Percentiles rank a stretch among this genome's conserved stretches.
These are phyloP conservation scores for Ophiorrhiza pumila DNA, from an alignment of 257 asterid species.

Conservation along the genomic window DNA sequence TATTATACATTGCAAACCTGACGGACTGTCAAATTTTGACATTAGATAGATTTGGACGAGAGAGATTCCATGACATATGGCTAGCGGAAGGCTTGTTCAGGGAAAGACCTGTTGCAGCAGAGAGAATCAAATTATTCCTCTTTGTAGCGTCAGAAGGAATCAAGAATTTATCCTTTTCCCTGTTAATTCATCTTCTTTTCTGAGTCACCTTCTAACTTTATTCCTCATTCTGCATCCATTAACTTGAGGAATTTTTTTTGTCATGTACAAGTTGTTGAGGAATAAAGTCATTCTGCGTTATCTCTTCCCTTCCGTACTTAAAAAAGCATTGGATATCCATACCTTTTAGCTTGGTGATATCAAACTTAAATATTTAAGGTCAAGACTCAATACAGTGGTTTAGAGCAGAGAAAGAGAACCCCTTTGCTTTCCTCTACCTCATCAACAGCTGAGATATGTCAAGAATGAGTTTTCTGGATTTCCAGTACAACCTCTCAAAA, in stretches of 20 bases:
- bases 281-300: constrained; percentile 39
- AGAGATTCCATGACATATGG: constrained; percentile 9
- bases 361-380: constrained; percentile 16
- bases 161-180: constrained; percentile 38
- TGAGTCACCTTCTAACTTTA: constrained; percentile 14
- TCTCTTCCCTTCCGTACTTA: constrained; percentile 26
- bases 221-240: constrained; percentile 22
- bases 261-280: constrained; percentile 23
- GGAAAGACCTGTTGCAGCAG: neutral
- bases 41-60: neutral
- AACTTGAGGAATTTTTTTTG: constrained; percentile 29
- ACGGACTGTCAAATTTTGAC: neutral
- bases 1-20: constrained; percentile 3
- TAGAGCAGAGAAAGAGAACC: neutral
- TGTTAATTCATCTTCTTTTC: constrained; percentile 16
- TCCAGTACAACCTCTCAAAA: constrained; percentile 65
- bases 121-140: constrained; percentile 13
- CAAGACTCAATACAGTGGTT: neutral
- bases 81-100: constrained; percentile 1
- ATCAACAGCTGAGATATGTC: constrained; percentile 36
- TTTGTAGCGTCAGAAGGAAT: constrained; percentile 14
- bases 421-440: neutral
- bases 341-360: neutral
- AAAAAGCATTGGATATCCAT: constrained; percentile 32
- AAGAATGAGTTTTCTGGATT: constrained; percentile 54